Evolutionary conservation across 208 protist species (phyloP), one percentile per base, ranked within the genome.

Genomic region (Novymonas esmeraldas): DNA sequence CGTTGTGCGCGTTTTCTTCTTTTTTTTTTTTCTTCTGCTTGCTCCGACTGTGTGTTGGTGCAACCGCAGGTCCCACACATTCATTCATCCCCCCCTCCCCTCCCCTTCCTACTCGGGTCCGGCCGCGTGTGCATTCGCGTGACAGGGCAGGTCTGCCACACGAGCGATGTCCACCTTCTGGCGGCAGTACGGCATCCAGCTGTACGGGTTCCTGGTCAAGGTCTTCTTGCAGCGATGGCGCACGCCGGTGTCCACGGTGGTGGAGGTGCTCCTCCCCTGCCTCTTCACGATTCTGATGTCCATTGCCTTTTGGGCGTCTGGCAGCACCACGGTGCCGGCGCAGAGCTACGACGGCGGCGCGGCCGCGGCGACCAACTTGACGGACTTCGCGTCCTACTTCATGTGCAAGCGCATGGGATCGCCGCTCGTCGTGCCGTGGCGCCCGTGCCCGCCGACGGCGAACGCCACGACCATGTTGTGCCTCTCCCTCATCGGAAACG

Each of bases 151-250:
- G n/a, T n/a, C n/a, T n/a, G n/a, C n/a, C n/a, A n/a, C n/a, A n/a
- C n/a, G n/a, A n/a, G 9, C 51, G 11, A 57, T 57, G 38, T 9
- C 62, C 6, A n/a, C 26, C 34, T 69, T 64, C 62, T 66, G 56
- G 24, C 66, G 57, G 56, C 36, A 50, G 56, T 87, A 81, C 61
- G 72, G 57, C 38, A 79, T 86, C 41, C 87, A 93, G 69, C 76
- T 85, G 59, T 78, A 81, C 38, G 79, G 82, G 9, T 89, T 93
- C 34, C 49, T 95, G 7, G 74, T 84, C 56, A 93, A 95, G 79
- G 80, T 77, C 22, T 72, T 73, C 34, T 73, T 88, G 36, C 78
- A 87, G 72, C 79, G 79, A 38, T 76, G 74, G 71, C 75, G 80
- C 49, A 75, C 80, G 31, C 84, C 84, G 0, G 31, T 87, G 11